Conservation (phyloP, 768 basidiomycete species). For the Chiua virens region DNA sequence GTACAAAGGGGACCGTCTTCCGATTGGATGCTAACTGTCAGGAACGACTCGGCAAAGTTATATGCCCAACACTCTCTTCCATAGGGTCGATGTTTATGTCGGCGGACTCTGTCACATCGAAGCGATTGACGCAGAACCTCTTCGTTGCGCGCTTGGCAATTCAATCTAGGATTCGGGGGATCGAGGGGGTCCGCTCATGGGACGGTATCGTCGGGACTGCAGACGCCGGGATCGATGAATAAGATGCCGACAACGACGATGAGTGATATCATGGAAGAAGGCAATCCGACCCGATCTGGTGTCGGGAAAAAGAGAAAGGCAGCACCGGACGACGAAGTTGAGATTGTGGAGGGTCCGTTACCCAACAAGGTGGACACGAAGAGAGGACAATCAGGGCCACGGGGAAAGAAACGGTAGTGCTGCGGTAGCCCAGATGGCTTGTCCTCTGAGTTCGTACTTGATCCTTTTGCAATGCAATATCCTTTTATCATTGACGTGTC, state of each 20-base stretch:
- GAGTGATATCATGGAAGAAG: slow-evolving; percentile 46
- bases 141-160: slow-evolving; percentile 69
- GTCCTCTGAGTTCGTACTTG: no score
- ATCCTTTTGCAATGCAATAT: no score
- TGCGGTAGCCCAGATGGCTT: no score
- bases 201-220: slow-evolving; percentile 33
- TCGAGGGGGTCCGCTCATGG: slow-evolving; percentile 35
- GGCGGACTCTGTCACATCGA: slow-evolving; percentile 19
- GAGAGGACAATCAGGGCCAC: slow-evolving; percentile 35
- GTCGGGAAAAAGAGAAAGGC: slow-evolving; percentile 51
- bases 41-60: slow-evolving; percentile 52
- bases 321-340: slow-evolving; percentile 54
- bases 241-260: slow-evolving; percentile 44
- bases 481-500: no score
- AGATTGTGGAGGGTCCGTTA: slow-evolving; percentile 49
- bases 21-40: slow-evolving; percentile 48
- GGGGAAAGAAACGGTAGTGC: slow-evolving; percentile 42
- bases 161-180: slow-evolving; percentile 64
- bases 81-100: slow-evolving; percentile 38
- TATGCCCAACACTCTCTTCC: slow-evolving; percentile 51
- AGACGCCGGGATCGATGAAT: slow-evolving; percentile 48
- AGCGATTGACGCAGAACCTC: slow-evolving; percentile 39
- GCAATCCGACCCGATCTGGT: slow-evolving; percentile 17
- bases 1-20: slow-evolving; percentile 48
- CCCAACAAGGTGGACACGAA: slow-evolving; percentile 38